These are phyloP conservation scores for Suillus cothurnatus DNA, from an alignment of 768 basidiomycete genomes.

Conservation along the genomic window DNA sequence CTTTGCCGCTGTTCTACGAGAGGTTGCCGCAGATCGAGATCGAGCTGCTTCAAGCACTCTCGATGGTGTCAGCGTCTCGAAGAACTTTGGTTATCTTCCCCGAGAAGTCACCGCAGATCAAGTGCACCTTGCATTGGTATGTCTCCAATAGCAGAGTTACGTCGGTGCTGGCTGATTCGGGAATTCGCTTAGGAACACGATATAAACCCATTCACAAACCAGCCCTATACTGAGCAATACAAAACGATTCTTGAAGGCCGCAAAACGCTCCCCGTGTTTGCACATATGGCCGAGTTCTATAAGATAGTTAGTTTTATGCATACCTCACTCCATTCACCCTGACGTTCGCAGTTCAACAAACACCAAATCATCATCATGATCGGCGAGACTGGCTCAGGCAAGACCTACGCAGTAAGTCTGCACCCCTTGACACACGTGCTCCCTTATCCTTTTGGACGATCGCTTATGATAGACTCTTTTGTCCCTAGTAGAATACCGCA, in stretches of 20 bases:
- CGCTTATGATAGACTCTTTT: slow-evolving; percentile 30
- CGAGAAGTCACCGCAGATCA: slow-evolving; percentile 66
- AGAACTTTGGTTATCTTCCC: slow-evolving; percentile 71
- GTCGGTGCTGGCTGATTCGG: neutral
- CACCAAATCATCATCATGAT: slow-evolving; percentile 89
- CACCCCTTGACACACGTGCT: slow-evolving; percentile 18
- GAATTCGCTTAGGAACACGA: slow-evolving; percentile 59
- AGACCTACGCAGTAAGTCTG: slow-evolving; percentile 87
- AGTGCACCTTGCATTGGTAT: slow-evolving; percentile 71
- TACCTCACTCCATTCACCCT: neutral
- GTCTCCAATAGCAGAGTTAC: slow-evolving; percentile 21
- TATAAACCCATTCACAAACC: slow-evolving; percentile 87
- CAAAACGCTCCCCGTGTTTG: slow-evolving; percentile 88
- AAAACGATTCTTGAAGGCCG: slow-evolving; percentile 82
- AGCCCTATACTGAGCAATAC: slow-evolving; percentile 76
- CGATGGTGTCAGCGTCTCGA: slow-evolving; percentile 24
- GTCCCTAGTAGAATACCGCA: slow-evolving; percentile 80
- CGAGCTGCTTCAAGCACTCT: neutral
- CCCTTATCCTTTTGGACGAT: slow-evolving; percentile 22
- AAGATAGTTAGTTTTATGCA: slow-evolving; percentile 65
- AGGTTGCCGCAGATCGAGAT: slow-evolving; percentile 62
- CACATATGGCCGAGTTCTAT: slow-evolving; percentile 92
- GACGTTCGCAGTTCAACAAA: slow-evolving; percentile 24
- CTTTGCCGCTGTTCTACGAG: slow-evolving; percentile 72
- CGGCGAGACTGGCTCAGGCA: slow-evolving; percentile 94